These are phyloP conservation scores for Yamadazyma akitaensis DNA, from an alignment of 805 yeast species.

Conservation along the genomic window DNA sequence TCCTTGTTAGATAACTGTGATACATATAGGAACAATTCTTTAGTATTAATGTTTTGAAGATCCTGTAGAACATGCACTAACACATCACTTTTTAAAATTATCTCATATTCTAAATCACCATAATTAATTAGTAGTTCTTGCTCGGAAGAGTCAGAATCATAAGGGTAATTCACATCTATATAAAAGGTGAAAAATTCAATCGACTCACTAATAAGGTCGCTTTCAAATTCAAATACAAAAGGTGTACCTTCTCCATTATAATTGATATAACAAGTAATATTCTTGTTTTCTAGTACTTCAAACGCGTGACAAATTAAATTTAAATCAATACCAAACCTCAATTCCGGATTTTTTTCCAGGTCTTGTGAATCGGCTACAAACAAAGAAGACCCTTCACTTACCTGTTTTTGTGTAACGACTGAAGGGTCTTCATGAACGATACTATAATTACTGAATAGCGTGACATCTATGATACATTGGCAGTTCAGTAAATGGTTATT, in stretches of 20 bases:
- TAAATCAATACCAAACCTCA: constrained; percentile 36
- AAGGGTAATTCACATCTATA: constrained; percentile 25
- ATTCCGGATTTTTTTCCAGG: not conserved
- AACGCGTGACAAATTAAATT: constrained; percentile 34
- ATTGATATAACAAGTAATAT: constrained; percentile 32
- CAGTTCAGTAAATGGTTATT: constrained; percentile 36
- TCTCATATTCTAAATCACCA: constrained; percentile 28
- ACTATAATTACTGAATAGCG: constrained; percentile 31
- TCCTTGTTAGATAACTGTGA: constrained; percentile 32
- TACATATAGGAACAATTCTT: constrained; percentile 29
- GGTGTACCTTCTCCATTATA: constrained; percentile 41
- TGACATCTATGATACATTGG: constrained; percentile 33
- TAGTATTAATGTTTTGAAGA: constrained; percentile 33
- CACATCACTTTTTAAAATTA: constrained; percentile 38
- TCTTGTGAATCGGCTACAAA: not conserved
- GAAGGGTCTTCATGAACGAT: constrained; percentile 9
- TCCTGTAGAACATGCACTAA: constrained; percentile 35
- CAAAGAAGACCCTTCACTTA: constrained; percentile 4
- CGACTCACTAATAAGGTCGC: constrained; percentile 36
- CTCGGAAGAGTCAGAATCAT: constrained; percentile 20
- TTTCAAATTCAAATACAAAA: constrained; percentile 40
- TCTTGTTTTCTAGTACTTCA: constrained; percentile 27
- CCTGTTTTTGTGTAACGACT: not conserved
- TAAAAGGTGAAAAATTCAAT: constrained; percentile 40
- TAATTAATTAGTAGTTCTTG: constrained; percentile 25